Percentiles rank a stretch among this genome's conserved stretches.
These are phyloP conservation scores for Aspergillus fischeri DNA, from an alignment of 2,329 filamentous ascomycete genomes.

Conservation along the genomic window DNA sequence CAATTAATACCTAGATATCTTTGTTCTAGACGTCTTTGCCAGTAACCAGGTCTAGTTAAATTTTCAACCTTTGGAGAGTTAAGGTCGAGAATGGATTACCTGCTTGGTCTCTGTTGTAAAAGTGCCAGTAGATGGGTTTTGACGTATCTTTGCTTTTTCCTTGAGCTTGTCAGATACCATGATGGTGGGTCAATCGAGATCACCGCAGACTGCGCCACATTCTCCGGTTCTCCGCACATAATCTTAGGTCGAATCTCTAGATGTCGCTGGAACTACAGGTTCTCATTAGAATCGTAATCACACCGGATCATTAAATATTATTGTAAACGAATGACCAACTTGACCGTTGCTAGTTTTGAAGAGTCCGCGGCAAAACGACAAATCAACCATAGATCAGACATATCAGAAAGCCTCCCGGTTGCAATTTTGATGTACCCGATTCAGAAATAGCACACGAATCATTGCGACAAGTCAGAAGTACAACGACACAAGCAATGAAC, in stretches of 20 bases:
- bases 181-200: background rate
- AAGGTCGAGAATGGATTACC: background rate
- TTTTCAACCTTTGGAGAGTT: background rate
- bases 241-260: background rate
- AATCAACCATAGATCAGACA: conserved; percentile 1
- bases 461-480: conserved; percentile 11
- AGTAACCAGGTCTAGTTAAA: background rate
- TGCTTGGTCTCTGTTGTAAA: background rate
- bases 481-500: conserved; percentile 14
- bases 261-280: background rate
- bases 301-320: background rate
- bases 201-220: background rate
- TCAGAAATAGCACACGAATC: conserved; percentile 16
- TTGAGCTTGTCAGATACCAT: background rate
- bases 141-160: background rate
- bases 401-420: conserved; percentile 6
- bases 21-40: background rate
- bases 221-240: background rate
- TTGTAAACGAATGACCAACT: background rate
- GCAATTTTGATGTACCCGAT: conserved; percentile 16
- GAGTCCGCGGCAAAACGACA: background rate
- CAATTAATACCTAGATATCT: background rate
- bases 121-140: background rate
- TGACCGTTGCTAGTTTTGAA: background rate
- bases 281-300: background rate